phyloP scores from a whole-genome alignment of 441 rosid genomes.

The Bocquillonia castaneifolia region DNA sequence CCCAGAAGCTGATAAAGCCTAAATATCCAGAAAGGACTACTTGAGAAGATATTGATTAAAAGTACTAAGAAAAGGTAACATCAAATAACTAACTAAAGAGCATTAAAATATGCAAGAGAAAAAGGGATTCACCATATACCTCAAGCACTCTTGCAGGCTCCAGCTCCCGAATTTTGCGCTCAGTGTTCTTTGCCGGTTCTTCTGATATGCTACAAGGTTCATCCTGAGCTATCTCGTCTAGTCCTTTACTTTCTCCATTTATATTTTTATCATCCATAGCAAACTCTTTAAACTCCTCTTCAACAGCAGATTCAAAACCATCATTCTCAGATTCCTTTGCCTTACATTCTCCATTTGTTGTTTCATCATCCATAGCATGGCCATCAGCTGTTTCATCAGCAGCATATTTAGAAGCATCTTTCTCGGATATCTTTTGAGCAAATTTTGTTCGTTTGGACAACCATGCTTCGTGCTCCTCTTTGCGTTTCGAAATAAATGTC shows the following conservation, averaged over 20 bases:
- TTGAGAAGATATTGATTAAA: not conserved
- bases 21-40: slow-evolving; percentile 20
- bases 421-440: slow-evolving; percentile 39
- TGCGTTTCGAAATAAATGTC: slow-evolving; percentile 56
- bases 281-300: slow-evolving; percentile 33
- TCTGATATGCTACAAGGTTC: slow-evolving; percentile 37
- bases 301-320: slow-evolving; percentile 30
- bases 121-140: slow-evolving; percentile 39
- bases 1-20: slow-evolving; percentile 98
- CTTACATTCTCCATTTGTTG: slow-evolving; percentile 41
- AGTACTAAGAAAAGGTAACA: not conserved
- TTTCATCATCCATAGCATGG: slow-evolving; percentile 29
- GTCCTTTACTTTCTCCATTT: slow-evolving; percentile 46
- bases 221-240: slow-evolving; percentile 38
- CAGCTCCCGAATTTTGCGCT: slow-evolving; percentile 49
- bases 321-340: slow-evolving; percentile 41
- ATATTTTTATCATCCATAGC: slow-evolving; percentile 31
- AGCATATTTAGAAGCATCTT: slow-evolving; percentile 35
- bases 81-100: not conserved
- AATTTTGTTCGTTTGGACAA: slow-evolving; percentile 54
- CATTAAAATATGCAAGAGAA: not conserved
- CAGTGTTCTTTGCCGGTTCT: slow-evolving; percentile 38
- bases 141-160: slow-evolving; percentile 88
- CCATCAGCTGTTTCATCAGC: slow-evolving; percentile 33
- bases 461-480: slow-evolving; percentile 69